These are phyloP conservation scores for Polyporus arcularius DNA, from an alignment of 768 basidiomycete species.

Conservation along the genomic window DNA sequence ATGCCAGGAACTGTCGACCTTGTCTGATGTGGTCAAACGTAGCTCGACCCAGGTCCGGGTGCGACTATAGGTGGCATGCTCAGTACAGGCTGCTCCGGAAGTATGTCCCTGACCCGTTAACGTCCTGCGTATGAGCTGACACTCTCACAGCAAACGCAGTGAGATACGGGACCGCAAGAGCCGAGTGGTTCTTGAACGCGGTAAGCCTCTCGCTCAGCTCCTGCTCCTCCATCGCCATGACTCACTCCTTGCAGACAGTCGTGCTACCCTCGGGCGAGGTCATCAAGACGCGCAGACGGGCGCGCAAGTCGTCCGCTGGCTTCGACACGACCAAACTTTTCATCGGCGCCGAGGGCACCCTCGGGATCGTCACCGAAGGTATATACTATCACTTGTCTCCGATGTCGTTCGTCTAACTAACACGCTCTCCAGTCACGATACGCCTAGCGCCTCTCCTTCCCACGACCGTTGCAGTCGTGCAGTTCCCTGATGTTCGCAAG, in stretches of 20 bases:
- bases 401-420: neutral
- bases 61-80: constrained; percentile 88
- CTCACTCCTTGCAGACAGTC: constrained; percentile 57
- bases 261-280: constrained; percentile 88
- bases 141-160: constrained; percentile 65
- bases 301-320: constrained; percentile 85
- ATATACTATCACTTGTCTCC: neutral
- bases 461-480: constrained; percentile 79
- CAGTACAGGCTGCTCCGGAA: constrained; percentile 85
- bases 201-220: constrained; percentile 38
- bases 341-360: constrained; percentile 79
- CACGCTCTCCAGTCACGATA: constrained; percentile 60
- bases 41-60: constrained; percentile 78
- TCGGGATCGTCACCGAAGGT: constrained; percentile 92
- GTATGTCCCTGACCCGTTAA: constrained; percentile 33
- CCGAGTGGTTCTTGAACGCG: constrained; percentile 87
- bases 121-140: neutral
- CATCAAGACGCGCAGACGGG: constrained; percentile 80
- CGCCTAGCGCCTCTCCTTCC: constrained; percentile 80
- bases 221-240: neutral
- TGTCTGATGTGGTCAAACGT: neutral
- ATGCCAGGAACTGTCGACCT: neutral
- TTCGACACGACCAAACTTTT: constrained; percentile 86
- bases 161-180: constrained; percentile 86
- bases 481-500: constrained; percentile 73